These are phyloP conservation scores for Mycena latifolia DNA, from an alignment of 768 basidiomycete genomes.

Conservation along the genomic window DNA sequence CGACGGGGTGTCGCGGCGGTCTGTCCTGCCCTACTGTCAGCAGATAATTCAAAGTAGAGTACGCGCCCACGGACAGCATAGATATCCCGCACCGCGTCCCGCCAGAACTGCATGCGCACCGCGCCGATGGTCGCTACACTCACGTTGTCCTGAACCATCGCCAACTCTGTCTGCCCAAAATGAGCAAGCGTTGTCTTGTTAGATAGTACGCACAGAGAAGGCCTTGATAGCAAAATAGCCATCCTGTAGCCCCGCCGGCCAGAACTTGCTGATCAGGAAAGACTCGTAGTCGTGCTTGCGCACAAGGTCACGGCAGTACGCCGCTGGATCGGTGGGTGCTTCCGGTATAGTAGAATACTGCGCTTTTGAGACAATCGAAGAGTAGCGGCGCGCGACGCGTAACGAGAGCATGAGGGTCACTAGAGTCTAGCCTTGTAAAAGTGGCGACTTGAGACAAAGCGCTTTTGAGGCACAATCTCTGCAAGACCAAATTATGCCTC, in stretches of 20 bases:
- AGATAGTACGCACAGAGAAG: constrained; percentile 80
- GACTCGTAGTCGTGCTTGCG: constrained; percentile 88
- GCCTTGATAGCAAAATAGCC: constrained; percentile 86
- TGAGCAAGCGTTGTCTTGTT: background rate
- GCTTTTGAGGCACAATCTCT: no score
- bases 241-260: constrained; percentile 70
- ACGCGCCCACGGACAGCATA: constrained; percentile 61
- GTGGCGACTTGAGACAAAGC: no score
- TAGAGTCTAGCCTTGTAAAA: no score
- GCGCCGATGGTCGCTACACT: constrained; percentile 82
- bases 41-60: constrained; percentile 13
- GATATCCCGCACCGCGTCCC: constrained; percentile 79
- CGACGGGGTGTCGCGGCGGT: constrained; percentile 86
- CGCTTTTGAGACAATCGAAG: background rate
- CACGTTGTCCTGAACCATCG: constrained; percentile 81
- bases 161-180: constrained; percentile 67
- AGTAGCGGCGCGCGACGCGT: constrained; percentile 12
- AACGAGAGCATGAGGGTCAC: constrained; percentile 10
- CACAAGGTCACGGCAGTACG: constrained; percentile 80
- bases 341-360: constrained; percentile 14
- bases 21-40: constrained; percentile 62
- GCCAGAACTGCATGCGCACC: constrained; percentile 91
- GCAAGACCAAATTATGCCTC: no score
- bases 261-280: constrained; percentile 78
- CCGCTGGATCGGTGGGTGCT: constrained; percentile 48